Conservation (phyloP, 306 rosid species). For the Vicia sativa region DNA sequence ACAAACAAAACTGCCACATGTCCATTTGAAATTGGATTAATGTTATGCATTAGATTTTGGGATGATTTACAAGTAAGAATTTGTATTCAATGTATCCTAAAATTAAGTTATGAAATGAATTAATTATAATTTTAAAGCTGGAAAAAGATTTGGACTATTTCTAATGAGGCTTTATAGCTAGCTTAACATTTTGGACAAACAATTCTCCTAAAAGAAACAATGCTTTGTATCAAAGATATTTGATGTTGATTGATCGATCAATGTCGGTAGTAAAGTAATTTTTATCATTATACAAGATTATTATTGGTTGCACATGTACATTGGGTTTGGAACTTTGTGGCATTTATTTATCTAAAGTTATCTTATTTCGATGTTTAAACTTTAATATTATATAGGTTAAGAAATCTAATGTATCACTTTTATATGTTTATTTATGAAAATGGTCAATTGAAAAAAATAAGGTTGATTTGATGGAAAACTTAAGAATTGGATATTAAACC, state of each 20-base stretch:
- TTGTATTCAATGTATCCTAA: slow-evolving; percentile 20
- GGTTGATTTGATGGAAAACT: too few species aligned
- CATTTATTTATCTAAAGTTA: too few species aligned
- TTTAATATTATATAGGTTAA: too few species aligned
- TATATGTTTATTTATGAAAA: too few species aligned
- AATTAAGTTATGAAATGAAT: neutral
- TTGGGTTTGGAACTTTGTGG: neutral
- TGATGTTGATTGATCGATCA: slow-evolving; percentile 22
- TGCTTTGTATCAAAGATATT: neutral
- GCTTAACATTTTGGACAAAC: slow-evolving; percentile 35
- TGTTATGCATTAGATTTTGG: slow-evolving; percentile 31
- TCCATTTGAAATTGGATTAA: neutral
- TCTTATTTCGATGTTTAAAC: too few species aligned
- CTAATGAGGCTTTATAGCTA: slow-evolving; percentile 33
- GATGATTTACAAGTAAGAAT: slow-evolving; percentile 32
- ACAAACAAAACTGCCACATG: neutral
- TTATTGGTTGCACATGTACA: slow-evolving; percentile 16
- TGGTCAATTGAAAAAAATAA: too few species aligned
- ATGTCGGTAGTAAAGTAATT: slow-evolving; percentile 26
- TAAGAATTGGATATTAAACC: too few species aligned
- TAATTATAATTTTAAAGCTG: neutral
- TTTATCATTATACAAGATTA: slow-evolving; percentile 5
- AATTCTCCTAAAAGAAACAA: slow-evolving; percentile 6
- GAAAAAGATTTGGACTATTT: slow-evolving; percentile 21
- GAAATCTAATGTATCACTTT: too few species aligned